phyloP scores from a whole-genome alignment of 768 basidiomycete genomes.

The Mrakia gelida region DNA sequence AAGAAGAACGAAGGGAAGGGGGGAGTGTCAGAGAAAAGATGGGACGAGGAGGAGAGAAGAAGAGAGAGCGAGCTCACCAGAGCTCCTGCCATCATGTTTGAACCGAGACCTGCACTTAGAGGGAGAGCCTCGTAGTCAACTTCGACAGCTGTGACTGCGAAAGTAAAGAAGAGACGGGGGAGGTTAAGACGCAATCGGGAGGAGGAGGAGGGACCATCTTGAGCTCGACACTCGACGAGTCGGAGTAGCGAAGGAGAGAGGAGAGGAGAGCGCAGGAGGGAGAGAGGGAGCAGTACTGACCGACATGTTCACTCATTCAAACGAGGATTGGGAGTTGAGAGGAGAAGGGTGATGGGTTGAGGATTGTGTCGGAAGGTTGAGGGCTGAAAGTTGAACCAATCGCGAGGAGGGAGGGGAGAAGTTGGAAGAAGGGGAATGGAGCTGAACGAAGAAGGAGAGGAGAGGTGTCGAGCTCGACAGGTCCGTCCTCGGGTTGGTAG shows the following conservation, averaged over 20 bases:
- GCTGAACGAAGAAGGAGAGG: not conserved
- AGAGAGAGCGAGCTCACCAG: constrained; percentile 66
- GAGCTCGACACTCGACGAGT: not conserved
- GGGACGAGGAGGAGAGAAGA: not conserved
- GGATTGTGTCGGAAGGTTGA: not conserved
- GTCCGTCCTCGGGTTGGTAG: not conserved
- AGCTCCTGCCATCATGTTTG: constrained; percentile 96
- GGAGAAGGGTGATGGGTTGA: not conserved
- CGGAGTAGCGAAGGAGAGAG: not conserved
- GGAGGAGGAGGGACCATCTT: not conserved
- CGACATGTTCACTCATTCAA: constrained; percentile 25
- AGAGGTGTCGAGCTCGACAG: not conserved
- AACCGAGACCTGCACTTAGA: constrained; percentile 72
- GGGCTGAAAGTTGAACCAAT: not conserved
- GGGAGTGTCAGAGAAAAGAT: not conserved
- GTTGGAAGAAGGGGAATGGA: not conserved
- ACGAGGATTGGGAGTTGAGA: not conserved
- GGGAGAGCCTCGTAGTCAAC: constrained; percentile 64
- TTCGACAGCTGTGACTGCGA: constrained; percentile 43
- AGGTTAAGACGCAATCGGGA: not conserved
- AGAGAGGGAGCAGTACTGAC: not conserved
- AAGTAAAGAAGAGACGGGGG: not conserved
- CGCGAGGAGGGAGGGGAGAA: not conserved
- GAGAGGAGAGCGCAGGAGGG: no score
- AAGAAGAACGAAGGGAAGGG: not conserved